Base-by-base conservation (phyloP, 768 basidiomycete species). In the Xerocomellus intermedius region DNA sequence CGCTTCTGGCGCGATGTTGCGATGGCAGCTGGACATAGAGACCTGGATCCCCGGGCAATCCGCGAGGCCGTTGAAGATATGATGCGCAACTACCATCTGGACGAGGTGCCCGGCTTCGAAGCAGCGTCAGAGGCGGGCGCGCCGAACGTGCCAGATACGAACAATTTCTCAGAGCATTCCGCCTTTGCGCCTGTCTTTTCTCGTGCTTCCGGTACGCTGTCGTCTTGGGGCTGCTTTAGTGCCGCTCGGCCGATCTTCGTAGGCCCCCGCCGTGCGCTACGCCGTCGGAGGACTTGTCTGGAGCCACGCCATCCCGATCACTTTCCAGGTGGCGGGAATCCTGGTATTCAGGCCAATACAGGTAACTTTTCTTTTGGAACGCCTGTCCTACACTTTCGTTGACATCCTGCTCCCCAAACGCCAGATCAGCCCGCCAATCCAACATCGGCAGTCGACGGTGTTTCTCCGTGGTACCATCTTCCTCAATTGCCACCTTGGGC, bases 1-100 rank as follows among this genome's bases (percentile, higher is more conserved):
- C 64, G 60, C 35, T 68, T 64, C 32, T 68, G 67, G 67, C 59
- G 57, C 48, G 60, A 68, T 28, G 57, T 67, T 9, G 59, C 60
- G 10, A 48, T 48, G 5, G 63, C 42, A 10, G 41, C 45, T 12
- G 57, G 53, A 5, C 60, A 56, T 4, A 32, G 48, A 16, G 33
- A 36, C 24, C 8, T 53, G 19, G 63, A 61, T 35, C 62, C 64
- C 13, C 33, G 16, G 2, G 48, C 37, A 6, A 57, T 67, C 8
- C 59, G 43, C 43, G 60, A 67, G 26, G 63, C 67, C 8, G 21
- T 68, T 42, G 43, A 59, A 32, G 67, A 61, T 3, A 63, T 67
- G 59, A 55, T 57, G 56, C 62, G 54, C 57, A 64, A 67, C 44
- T 56, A 69, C 17, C 13, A 12, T 48, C 54, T 64, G 5, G 50